Percentiles rank a stretch among this genome's conserved stretches.
Evolutionary conservation across 305 asterid genomes (phyloP).

Genomic region (Fraxinus platypoda): DNA sequence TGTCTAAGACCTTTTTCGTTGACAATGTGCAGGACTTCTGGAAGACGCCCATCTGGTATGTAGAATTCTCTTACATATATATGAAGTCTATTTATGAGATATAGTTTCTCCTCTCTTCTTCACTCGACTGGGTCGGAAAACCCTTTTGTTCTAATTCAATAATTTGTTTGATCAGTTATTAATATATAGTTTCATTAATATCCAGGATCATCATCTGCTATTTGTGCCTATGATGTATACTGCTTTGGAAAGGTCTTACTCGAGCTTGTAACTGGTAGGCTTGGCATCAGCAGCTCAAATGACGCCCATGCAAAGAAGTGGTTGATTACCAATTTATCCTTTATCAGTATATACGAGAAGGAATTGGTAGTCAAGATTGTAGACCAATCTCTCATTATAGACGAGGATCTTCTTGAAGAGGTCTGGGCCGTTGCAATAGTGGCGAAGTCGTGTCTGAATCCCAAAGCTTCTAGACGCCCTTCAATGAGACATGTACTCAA

Average conservation of each 20-base stretch:
- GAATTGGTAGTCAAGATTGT: slow-evolving; percentile 49
- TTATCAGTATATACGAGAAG: slow-evolving; percentile 44
- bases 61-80: slow-evolving; percentile 11
- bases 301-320: slow-evolving; percentile 46
- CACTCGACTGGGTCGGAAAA: background rate
- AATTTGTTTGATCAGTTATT: background rate
- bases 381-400: slow-evolving; percentile 54
- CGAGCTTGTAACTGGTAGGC: slow-evolving; percentile 67
- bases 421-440: slow-evolving; percentile 76
- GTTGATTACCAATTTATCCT: slow-evolving; percentile 42
- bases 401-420: slow-evolving; percentile 71
- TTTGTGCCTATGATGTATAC: slow-evolving; percentile 59
- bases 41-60: slow-evolving; percentile 47
- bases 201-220: slow-evolving; percentile 44
- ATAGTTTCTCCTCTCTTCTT: background rate
- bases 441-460: slow-evolving; percentile 73
- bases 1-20: slow-evolving; percentile 1
- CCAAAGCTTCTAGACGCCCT: slow-evolving; percentile 63
- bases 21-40: slow-evolving; percentile 54
- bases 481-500: slow-evolving; percentile 55
- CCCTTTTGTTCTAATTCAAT: background rate
- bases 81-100: background rate
- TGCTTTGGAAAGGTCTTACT: slow-evolving; percentile 72
- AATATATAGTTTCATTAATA: background rate
- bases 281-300: slow-evolving; percentile 41